Base-by-base conservation (phyloP, 805 yeast genomes). In the Blastobotrys chiropterorum region DNA sequence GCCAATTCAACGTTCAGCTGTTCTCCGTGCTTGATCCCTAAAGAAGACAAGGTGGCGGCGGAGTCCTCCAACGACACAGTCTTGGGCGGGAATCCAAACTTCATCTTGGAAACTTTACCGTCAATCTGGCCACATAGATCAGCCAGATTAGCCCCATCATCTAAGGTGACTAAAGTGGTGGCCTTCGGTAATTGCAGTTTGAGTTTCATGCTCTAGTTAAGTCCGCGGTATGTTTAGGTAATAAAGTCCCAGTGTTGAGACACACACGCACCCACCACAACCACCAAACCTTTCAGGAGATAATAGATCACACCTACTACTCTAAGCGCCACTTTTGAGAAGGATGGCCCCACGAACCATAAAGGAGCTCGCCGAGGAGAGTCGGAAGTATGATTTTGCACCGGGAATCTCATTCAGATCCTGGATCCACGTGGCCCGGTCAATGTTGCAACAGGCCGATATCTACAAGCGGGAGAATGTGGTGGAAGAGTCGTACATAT, bases 61-160 rank as follows among this genome's bases (percentile, higher is more conserved):
- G 52, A 54, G 20, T 63, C 63, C 3, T 55, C 53, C 5, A 73
- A 53, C 21, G 69, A 71, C 1, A 83, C 51, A 1, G 66, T 55
- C 53, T 71, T 76, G 1, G 86, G 86, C 0, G 90, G 92, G 60
- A 76, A 84, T 1, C 90, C 90, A 45, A 59, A 66, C 54, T 77
- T 76, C 48, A 83, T 63, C 21, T 53, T 62, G 16, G 50, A 46
- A 2, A 59, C 50, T 15, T 55, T 19, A 0, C 30, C 52, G 2
- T 47, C 51, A n/a, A 66, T 44, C 7, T 54, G 58, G 2, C 53
- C 52, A 2, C 68, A 20, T 17, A 79, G 62, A 11, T 70, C 71
- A 1, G 52, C 52, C 1, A 77, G 26, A 0, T 68, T 64, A n/a
- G 71, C 61, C 14, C 67, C 71, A 48, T 72, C 73, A 0, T 65